Evolutionary conservation across 2,329 filamentous ascomycete genomes (phyloP).

Genomic region (Dactylellina sp.): DNA sequence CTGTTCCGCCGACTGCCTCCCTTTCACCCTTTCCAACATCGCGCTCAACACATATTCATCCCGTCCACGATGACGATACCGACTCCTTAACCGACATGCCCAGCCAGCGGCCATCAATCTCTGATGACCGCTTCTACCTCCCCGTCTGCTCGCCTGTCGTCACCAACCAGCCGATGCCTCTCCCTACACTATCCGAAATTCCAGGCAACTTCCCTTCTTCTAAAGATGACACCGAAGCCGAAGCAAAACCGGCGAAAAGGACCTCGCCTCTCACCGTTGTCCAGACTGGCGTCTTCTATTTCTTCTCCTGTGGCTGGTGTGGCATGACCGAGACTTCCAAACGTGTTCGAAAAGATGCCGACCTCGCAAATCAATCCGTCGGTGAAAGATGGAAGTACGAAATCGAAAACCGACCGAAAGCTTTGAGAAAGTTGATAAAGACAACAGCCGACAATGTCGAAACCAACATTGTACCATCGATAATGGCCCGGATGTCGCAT

Average conservation of each 20-base stretch:
- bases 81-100: conserved; percentile 17
- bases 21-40: conserved; percentile 5
- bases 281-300: conserved; percentile 55
- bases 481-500: conserved; percentile 53
- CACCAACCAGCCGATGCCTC: conserved; percentile 42
- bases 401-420: conserved; percentile 54
- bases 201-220: conserved; percentile 49
- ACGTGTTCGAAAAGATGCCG: conserved; percentile 48
- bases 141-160: conserved; percentile 54
- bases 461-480: conserved; percentile 53
- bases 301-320: conserved; percentile 56
- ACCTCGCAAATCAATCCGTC: conserved; percentile 44
- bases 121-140: conserved; percentile 54
- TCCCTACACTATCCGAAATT: conserved; percentile 37
- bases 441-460: conserved; percentile 53
- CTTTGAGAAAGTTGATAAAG: conserved; percentile 52
- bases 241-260: conserved; percentile 43
- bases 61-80: conserved; percentile 13
- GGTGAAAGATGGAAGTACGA: conserved; percentile 52
- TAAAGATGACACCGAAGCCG: conserved; percentile 42
- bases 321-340: conserved; percentile 55
- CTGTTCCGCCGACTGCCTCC: conserved; percentile 21
- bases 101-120: conserved; percentile 42
- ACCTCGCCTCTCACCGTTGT: conserved; percentile 50
- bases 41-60: conserved; percentile 29